phyloP scores from a whole-genome alignment of 192 early-diverging fungal genomes.

The Piromyces sp. region DNA sequence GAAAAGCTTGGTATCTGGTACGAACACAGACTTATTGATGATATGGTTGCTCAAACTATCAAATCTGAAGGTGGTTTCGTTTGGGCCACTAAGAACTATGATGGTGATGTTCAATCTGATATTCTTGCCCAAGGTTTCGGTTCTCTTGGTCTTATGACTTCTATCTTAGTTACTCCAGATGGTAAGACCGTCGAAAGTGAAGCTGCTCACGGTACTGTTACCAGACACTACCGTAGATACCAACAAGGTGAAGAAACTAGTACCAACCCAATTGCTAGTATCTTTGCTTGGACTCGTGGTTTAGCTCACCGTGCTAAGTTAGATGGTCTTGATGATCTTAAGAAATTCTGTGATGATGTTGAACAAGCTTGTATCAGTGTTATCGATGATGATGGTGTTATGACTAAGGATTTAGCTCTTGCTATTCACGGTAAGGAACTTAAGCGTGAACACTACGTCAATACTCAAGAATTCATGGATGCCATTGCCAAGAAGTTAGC shows the following conservation, averaged over 20 bases:
- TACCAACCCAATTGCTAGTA: slow-evolving; percentile 93
- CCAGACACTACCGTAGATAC: slow-evolving; percentile 77
- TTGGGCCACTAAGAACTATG: slow-evolving; percentile 90
- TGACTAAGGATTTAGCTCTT: slow-evolving; percentile 98
- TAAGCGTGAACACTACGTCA: slow-evolving; percentile 70
- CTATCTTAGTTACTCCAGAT: slow-evolving; percentile 82
- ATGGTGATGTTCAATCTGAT: slow-evolving; percentile 91
- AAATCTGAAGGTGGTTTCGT: slow-evolving; percentile 89
- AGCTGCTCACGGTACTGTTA: slow-evolving; percentile 94
- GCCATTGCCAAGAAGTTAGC: slow-evolving; percentile 34
- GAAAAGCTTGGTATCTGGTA: slow-evolving; percentile 83
- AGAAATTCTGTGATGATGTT: slow-evolving; percentile 54
- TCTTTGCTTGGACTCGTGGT: slow-evolving; percentile 91
- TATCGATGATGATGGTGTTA: slow-evolving; percentile 60
- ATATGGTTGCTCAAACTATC: slow-evolving; percentile 94
- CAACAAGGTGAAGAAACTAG: slow-evolving; percentile 86
- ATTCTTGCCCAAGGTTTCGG: slow-evolving; percentile 82
- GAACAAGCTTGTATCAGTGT: slow-evolving; percentile 80
- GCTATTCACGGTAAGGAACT: slow-evolving; percentile 65
- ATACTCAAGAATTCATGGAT: slow-evolving; percentile 71
- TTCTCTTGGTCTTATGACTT: slow-evolving; percentile 86
- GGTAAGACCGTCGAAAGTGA: slow-evolving; percentile 83
- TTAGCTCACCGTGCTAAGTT: slow-evolving; percentile 87
- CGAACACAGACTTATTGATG: slow-evolving; percentile 93
- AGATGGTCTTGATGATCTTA: slow-evolving; percentile 60